Base-by-base conservation (phyloP, 306 rosid genomes). In the Calophaca sinica region DNA sequence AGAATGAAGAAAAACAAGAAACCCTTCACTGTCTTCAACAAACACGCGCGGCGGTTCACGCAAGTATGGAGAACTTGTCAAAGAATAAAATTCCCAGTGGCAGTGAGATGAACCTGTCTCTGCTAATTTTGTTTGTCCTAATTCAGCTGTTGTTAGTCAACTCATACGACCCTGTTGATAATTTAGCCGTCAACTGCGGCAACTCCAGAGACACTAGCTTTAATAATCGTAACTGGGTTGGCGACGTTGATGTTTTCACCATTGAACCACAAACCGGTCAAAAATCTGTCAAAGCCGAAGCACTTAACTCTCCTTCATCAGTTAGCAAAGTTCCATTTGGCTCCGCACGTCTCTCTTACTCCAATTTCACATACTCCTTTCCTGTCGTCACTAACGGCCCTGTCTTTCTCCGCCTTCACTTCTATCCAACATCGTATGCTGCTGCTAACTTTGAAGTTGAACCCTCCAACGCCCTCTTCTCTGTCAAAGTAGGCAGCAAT, bases 391-490 rank as follows among this genome's bases (percentile, higher is more conserved):
- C 39, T 0, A 6, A 5, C 1, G 86, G 84, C 48, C 82, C 79
- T 7, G 79, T 83, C 53, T 85, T 85, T 28, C 7, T 87, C 60
- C 75, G 87, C 5, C 77, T 87, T 6, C 5, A 83, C 55, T 89
- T 89, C 60, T 48, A 54, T 4, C 64, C 84, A 1, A 41, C 48
- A 2, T 12, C 77, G 0, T 58, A 46, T 20, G 9, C n/a, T n/a
- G n/a, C n/a, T n/a, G n/a, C 0, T 0, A 57, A 14, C n/a, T 85
- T 85, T 9, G 10, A 10, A 2, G 84, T 85, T 9, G 10, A 10
- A 2, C 13, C 7, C 2, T 33, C 11, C 0, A 33, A 72, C 0
- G 71, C 88, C 28, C 33, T 77, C 15, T 89, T 89, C 73, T 83
- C 90, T 3, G 94, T 89, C 38, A 48, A 32, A 50, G 79, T 75